These are phyloP conservation scores for Chloropicon primus DNA, from an alignment of 139 green algal genomes.

Conservation along the genomic window DNA sequence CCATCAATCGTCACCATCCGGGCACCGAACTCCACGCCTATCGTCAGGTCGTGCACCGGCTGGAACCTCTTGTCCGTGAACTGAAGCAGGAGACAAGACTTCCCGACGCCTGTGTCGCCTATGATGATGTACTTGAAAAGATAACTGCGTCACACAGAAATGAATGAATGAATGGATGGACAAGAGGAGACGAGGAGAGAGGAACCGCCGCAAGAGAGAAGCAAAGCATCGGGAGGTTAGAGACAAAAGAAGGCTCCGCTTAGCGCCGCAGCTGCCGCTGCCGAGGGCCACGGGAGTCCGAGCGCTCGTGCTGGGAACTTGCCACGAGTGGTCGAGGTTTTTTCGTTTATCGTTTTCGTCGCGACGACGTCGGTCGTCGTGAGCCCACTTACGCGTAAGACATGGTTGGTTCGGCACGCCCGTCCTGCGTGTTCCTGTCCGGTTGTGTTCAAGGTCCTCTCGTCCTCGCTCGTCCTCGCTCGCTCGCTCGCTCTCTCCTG, in stretches of 20 bases:
- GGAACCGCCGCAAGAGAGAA: no score
- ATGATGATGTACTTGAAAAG: conserved; percentile 99
- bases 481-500: no score
- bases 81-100: conserved; percentile 97
- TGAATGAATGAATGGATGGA: not conserved
- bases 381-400: not conserved
- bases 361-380: no score
- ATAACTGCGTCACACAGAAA: conserved; percentile 39
- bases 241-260: no score
- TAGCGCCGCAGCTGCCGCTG: no score
- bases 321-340: no score
- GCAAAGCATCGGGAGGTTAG: no score
- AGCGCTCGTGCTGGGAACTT: no score
- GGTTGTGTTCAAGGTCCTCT: not conserved
- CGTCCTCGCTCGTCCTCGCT: no score
- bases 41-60: conserved; percentile 79
- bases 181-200: no score
- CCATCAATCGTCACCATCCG: conserved; percentile 96
- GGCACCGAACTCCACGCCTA: conserved; percentile 90
- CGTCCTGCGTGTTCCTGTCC: not conserved
- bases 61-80: conserved; percentile 99
- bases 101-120: conserved; percentile 93
- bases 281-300: no score
- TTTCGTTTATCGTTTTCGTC: no score
- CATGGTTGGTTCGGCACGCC: not conserved